Evolutionary conservation across 2,329 filamentous ascomycete species (phyloP).

Genomic region (Lachnellula arida): DNA sequence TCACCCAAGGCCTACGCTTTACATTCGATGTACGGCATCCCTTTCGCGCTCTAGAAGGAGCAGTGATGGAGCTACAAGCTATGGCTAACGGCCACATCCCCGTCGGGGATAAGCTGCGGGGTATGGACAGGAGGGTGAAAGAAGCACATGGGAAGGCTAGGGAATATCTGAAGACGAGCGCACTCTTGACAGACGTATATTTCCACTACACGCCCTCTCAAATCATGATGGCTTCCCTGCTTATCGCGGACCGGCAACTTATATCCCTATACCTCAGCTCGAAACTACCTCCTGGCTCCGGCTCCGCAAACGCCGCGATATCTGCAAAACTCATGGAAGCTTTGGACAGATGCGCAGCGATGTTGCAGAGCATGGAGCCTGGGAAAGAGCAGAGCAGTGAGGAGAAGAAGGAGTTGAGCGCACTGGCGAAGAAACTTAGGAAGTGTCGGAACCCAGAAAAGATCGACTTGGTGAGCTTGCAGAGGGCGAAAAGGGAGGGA

Average conservation of each 20-base stretch:
- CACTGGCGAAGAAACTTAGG: slow-evolving; percentile 64
- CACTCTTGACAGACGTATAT: slow-evolving; percentile 89
- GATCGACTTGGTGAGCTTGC: slow-evolving; percentile 62
- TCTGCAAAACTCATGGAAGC: slow-evolving; percentile 46
- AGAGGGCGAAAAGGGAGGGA: slow-evolving; percentile 53
- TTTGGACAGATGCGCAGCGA: slow-evolving; percentile 47
- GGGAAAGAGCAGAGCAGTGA: slow-evolving; percentile 13
- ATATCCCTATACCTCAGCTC: slow-evolving; percentile 28
- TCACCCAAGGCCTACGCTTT: slow-evolving; percentile 89
- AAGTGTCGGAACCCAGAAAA: slow-evolving; percentile 71
- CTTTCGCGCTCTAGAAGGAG: slow-evolving; percentile 80
- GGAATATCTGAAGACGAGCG: slow-evolving; percentile 70
- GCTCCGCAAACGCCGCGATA: slow-evolving; percentile 19
- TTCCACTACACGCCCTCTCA: slow-evolving; percentile 94
- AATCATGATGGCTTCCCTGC: slow-evolving; percentile 80
- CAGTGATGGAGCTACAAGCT: slow-evolving; percentile 73
- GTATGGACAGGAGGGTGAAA: slow-evolving; percentile 40
- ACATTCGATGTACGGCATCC: slow-evolving; percentile 92
- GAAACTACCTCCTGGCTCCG: slow-evolving; percentile 29
- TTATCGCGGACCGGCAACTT: slow-evolving; percentile 67
- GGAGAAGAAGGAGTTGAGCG: slow-evolving; percentile 47
- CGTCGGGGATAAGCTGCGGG: slow-evolving; percentile 10
- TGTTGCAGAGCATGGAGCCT: slow-evolving; percentile 52
- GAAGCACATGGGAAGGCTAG: slow-evolving; percentile 70
- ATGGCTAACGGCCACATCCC: slow-evolving; percentile 46